Percentiles rank a stretch among this genome's conserved stretches.
Conservation (phyloP, 2,329 filamentous ascomycete species). For the Cladosporium sp. region DNA sequence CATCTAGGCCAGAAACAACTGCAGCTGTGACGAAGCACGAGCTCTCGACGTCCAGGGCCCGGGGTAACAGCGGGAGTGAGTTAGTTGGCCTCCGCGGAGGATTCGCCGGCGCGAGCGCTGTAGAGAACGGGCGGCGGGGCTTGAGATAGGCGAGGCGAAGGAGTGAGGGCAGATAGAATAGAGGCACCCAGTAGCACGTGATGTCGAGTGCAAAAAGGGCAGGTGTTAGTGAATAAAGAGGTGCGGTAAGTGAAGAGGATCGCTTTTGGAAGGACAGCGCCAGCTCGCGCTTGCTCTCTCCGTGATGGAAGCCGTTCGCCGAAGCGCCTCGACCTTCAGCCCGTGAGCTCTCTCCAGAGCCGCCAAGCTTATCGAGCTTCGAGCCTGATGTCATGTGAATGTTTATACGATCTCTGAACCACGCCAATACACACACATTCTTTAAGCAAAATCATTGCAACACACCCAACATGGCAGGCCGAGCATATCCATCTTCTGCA, state of each 20-base stretch:
- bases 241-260: background rate
- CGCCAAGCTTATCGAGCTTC: no score
- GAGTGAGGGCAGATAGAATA: background rate
- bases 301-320: no score
- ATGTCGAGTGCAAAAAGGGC: background rate
- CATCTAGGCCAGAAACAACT: slow-evolving; percentile 8
- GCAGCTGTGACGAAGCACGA: slow-evolving; percentile 13
- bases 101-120: slow-evolving; percentile 3
- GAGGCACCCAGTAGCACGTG: background rate
- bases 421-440: background rate
- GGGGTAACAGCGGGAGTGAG: slow-evolving; percentile 13
- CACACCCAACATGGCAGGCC: background rate
- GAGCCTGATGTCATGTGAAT: no score
- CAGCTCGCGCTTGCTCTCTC: no score
- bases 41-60: slow-evolving; percentile 11
- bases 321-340: background rate
- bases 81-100: slow-evolving; percentile 11
- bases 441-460: no score
- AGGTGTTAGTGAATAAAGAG: background rate
- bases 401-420: background rate
- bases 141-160: background rate
- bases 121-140: background rate
- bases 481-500: slow-evolving; percentile 6
- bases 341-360: background rate
- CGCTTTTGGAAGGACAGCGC: no score